Percentiles rank a stretch among this genome's conserved stretches.
Evolutionary conservation across 73 alveolate species (phyloP).

Genomic region (Paramecium tetraurelia): DNA sequence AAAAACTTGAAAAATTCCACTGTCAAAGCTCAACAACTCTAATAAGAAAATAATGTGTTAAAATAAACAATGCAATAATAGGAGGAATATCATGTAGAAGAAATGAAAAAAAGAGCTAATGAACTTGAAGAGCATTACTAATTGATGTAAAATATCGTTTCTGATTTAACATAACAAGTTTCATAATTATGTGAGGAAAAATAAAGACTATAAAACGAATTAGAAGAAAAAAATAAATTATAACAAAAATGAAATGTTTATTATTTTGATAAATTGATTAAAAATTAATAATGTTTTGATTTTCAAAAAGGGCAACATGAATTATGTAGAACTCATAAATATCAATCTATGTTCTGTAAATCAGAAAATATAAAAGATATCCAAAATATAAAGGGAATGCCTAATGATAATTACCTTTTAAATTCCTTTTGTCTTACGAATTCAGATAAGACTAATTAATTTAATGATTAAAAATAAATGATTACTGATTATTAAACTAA

Average conservation of each 20-base stretch:
- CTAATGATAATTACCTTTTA: too few relatives aligned
- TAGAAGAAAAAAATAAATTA: neutral
- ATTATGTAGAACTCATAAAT: neutral
- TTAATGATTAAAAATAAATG: neutral
- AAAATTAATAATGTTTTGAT: neutral
- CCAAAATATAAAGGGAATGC: too few relatives aligned
- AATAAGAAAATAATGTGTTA: neutral
- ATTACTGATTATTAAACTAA: neutral
- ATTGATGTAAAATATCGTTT: constrained; percentile 6
- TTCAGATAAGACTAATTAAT: too few relatives aligned
- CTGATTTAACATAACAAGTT: constrained; percentile 34
- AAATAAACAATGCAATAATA: neutral
- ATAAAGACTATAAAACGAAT: neutral
- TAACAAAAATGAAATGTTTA: neutral
- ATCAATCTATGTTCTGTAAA: neutral
- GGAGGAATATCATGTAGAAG: constrained; percentile 40
- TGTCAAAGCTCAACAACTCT: neutral
- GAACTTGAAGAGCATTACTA: constrained; percentile 43
- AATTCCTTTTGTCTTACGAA: too few relatives aligned
- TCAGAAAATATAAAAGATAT: neutral
- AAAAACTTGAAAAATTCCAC: neutral
- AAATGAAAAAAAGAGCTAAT: constrained; percentile 29
- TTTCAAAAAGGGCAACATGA: neutral
- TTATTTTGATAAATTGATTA: neutral
- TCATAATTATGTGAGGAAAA: constrained; percentile 41